A percentile compares a stretch with the other conserved stretches of the same genome.
Conservation (phyloP, 1,139 yeast genomes). For the Wickerhamomyces sp. region DNA sequence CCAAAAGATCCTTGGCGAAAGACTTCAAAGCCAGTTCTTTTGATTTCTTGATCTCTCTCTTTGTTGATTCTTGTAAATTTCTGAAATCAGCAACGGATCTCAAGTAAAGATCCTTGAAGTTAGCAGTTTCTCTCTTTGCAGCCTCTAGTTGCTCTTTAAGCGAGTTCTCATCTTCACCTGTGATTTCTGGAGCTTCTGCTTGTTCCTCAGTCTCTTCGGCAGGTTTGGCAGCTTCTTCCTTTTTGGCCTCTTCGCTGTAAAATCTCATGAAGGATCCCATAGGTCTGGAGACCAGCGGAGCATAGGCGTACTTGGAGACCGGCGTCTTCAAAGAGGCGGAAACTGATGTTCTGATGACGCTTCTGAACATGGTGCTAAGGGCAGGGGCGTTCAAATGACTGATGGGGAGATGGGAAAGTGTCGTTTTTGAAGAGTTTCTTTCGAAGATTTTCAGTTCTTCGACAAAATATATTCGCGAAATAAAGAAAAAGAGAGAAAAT, state of each 20-base stretch:
- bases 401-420: too few relatives aligned
- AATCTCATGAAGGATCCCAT: slow-evolving; percentile 13
- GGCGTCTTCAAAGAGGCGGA: slow-evolving; percentile 3
- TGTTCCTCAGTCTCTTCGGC: slow-evolving; percentile 13
- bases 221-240: slow-evolving; percentile 13
- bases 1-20: slow-evolving; percentile 81
- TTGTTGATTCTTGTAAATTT: slow-evolving; percentile 79
- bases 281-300: slow-evolving; percentile 1
- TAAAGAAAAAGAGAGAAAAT: too few relatives aligned
- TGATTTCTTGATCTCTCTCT: slow-evolving; percentile 74
- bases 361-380: slow-evolving; percentile 4
- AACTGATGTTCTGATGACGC: slow-evolving; percentile 7
- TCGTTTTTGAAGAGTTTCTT: too few relatives aligned
- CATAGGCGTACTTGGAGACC: slow-evolving; percentile 7
- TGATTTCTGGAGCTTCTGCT: slow-evolving; percentile 8
- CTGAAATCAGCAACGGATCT: slow-evolving; percentile 85
- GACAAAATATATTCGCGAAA: too few relatives aligned
- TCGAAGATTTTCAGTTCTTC: too few relatives aligned
- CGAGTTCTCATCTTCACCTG: slow-evolving; percentile 18
- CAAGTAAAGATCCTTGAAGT: slow-evolving; percentile 70
- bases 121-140: slow-evolving; percentile 73
- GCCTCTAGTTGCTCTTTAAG: slow-evolving; percentile 47
- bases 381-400: background rate
- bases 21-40: slow-evolving; percentile 82
- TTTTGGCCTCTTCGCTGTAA: slow-evolving; percentile 23